phyloP scores from a whole-genome alignment of 371 early-diverging fungal species.

The Haplosporangium sp. region DNA sequence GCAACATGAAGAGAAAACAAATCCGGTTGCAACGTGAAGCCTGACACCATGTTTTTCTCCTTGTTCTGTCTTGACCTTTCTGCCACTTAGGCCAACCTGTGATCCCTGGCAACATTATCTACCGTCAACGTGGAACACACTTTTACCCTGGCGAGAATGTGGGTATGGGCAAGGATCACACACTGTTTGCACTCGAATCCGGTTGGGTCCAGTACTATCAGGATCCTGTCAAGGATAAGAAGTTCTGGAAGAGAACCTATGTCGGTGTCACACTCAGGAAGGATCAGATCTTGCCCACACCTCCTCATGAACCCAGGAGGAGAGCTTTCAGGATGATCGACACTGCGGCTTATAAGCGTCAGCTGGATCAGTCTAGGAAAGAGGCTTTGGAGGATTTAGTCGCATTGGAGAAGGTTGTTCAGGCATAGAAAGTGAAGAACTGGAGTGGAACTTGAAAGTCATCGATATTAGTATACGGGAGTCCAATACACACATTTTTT shows the following conservation, averaged over 20 bases:
- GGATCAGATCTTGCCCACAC: slow-evolving; percentile 74
- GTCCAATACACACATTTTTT: too few species aligned
- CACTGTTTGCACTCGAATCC: slow-evolving; percentile 82
- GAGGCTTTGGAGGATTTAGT: slow-evolving; percentile 40
- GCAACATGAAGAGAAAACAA: not conserved
- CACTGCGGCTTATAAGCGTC: slow-evolving; percentile 57
- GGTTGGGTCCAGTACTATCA: slow-evolving; percentile 93
- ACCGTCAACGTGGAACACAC: slow-evolving; percentile 92
- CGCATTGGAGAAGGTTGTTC: slow-evolving; percentile 36
- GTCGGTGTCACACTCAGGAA: slow-evolving; percentile 82
- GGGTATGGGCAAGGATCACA: slow-evolving; percentile 93
- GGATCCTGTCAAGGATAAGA: slow-evolving; percentile 71
- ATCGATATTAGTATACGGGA: not conserved
- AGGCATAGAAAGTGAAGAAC: slow-evolving; percentile 19
- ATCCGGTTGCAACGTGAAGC: too few species aligned
- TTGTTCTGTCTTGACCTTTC: not conserved
- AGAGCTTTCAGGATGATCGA: slow-evolving; percentile 82
- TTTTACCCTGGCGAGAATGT: slow-evolving; percentile 94
- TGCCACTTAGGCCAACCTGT: slow-evolving; percentile 67
- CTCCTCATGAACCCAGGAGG: slow-evolving; percentile 72
- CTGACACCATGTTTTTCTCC: not conserved
- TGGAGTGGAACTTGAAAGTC: not conserved
- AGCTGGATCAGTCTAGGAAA: slow-evolving; percentile 51
- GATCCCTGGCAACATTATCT: slow-evolving; percentile 90
- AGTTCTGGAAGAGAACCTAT: slow-evolving; percentile 71